phyloP scores from a whole-genome alignment of 768 basidiomycete genomes.

The Pulveroboletus sp. region DNA sequence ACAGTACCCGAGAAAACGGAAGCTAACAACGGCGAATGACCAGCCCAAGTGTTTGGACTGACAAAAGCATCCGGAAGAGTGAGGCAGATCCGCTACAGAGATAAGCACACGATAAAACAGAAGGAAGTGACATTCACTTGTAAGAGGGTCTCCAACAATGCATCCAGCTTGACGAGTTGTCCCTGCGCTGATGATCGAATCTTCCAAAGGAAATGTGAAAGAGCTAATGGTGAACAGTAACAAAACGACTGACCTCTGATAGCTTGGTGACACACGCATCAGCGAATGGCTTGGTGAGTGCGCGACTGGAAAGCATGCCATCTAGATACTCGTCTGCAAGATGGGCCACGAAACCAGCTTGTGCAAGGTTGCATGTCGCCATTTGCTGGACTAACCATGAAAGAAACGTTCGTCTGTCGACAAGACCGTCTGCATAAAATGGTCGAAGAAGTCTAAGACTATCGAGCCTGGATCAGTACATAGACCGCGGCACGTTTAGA shows the following conservation, averaged over 20 bases:
- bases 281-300: conserved; percentile 62
- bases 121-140: conserved; percentile 43
- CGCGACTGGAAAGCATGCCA: conserved; percentile 61
- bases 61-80: conserved; percentile 70
- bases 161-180: conserved; percentile 50
- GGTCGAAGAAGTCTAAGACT: conserved; percentile 69
- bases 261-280: conserved; percentile 68
- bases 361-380: conserved; percentile 73
- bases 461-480: conserved; percentile 2
- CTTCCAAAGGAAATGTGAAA: conserved; percentile 31
- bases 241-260: conserved; percentile 46
- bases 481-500: neutral
- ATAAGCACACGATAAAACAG: neutral
- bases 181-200: conserved; percentile 53
- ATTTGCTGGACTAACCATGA: conserved; percentile 78
- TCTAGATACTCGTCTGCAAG: conserved; percentile 79
- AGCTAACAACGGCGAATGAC: conserved; percentile 38
- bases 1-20: conserved; percentile 41
- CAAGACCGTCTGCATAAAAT: conserved; percentile 76
- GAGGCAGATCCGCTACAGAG: conserved; percentile 58
- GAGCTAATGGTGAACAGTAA: neutral
- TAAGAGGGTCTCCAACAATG: conserved; percentile 50
- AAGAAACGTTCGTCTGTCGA: conserved; percentile 74
- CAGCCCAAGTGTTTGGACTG: conserved; percentile 63
- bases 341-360: conserved; percentile 69